Evolutionary conservation across 2,329 filamentous ascomycete species (phyloP).

Genomic region (Colletotrichum nymphaeae): DNA sequence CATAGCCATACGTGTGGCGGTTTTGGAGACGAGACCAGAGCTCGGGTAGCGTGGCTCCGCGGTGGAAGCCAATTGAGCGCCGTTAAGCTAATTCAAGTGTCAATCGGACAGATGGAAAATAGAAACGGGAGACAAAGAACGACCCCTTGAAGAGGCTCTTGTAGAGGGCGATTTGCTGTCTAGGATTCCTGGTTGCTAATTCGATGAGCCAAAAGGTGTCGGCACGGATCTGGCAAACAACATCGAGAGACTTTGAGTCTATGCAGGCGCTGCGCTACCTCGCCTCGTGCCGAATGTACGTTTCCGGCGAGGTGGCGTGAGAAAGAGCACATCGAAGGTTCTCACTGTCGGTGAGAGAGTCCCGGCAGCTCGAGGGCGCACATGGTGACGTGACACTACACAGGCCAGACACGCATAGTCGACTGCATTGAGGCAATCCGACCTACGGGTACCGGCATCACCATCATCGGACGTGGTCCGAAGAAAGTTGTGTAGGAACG

Average conservation of each 20-base stretch:
- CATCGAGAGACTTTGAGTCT: neutral
- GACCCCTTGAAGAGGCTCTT: neutral
- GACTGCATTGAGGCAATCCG: neutral
- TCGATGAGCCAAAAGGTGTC: neutral
- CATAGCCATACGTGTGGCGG: conserved; percentile 11
- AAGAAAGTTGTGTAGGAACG: neutral
- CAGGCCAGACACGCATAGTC: neutral
- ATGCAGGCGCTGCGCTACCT: neutral
- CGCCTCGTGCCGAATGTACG: neutral
- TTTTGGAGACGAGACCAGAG: neutral
- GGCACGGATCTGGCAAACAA: neutral
- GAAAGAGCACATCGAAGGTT: neutral
- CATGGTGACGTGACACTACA: neutral
- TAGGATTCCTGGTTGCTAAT: neutral
- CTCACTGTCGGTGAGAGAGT: neutral
- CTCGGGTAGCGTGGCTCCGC: neutral
- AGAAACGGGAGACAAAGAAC: neutral
- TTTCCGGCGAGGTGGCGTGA: conserved; percentile 1
- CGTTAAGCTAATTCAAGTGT: neutral
- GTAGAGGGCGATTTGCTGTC: neutral
- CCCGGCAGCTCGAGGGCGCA: neutral
- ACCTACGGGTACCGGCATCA: neutral
- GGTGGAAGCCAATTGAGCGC: neutral
- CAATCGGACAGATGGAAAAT: neutral
- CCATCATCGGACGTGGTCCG: neutral